Evolutionary conservation across 805 yeast species (phyloP).

Genomic region (Yamadazyma sp.): DNA sequence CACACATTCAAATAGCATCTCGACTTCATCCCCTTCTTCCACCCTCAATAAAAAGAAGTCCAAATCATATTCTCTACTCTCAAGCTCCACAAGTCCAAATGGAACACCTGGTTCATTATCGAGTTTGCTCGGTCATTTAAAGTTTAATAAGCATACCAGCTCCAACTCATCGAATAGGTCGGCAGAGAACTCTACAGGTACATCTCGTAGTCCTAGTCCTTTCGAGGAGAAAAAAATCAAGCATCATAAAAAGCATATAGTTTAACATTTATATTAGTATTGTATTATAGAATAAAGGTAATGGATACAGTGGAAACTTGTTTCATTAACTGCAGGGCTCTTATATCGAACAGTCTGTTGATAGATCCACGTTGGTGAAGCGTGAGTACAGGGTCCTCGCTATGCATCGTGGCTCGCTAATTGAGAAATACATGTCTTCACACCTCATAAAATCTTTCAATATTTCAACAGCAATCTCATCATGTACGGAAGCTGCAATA

Average conservation of each 20-base stretch:
- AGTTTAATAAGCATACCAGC: slow-evolving; percentile 5
- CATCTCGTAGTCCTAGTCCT: slow-evolving; percentile 11
- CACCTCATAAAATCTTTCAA: too few relatives aligned
- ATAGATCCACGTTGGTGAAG: too few relatives aligned
- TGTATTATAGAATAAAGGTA: slow-evolving; percentile 7
- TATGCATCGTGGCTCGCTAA: too few relatives aligned
- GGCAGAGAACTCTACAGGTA: slow-evolving; percentile 1
- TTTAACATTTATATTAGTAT: slow-evolving; percentile 3
- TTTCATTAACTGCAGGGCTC: not conserved
- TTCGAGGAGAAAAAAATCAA: slow-evolving; percentile 13
- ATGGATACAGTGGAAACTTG: too few relatives aligned
- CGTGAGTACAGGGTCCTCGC: too few relatives aligned
- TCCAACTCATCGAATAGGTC: slow-evolving; percentile 4
- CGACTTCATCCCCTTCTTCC: slow-evolving; percentile 1
- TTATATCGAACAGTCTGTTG: too few relatives aligned
- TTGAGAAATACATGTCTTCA: too few relatives aligned
- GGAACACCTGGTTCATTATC: slow-evolving; percentile 13
- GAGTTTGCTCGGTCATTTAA: slow-evolving; percentile 19
- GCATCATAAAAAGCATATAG: slow-evolving; percentile 12
- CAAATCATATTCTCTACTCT: slow-evolving; percentile 11
- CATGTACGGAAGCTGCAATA: too few relatives aligned
- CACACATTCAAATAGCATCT: not conserved
- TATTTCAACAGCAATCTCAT: too few relatives aligned
- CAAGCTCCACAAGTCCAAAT: slow-evolving; percentile 7
- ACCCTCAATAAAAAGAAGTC: slow-evolving; percentile 8